phyloP scores from a whole-genome alignment of 352 stramenopile genomes.

The Globisporangium spinosum region DNA sequence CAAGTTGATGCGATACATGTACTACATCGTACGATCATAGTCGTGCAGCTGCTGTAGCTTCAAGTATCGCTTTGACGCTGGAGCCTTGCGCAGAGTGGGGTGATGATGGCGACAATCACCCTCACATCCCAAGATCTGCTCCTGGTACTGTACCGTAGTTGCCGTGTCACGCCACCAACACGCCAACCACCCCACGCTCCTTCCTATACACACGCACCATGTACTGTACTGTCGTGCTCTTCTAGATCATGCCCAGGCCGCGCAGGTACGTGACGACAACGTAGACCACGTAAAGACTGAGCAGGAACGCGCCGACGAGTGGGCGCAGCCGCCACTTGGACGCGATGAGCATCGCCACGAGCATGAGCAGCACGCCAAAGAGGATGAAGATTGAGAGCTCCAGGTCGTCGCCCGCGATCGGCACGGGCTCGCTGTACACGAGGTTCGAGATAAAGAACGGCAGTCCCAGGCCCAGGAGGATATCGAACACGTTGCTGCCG shows the following conservation, averaged over 20 bases:
- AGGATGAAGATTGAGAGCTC: slow-evolving; percentile 62
- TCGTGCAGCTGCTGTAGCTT: no score
- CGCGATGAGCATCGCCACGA: slow-evolving; percentile 45
- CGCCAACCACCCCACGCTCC: no score
- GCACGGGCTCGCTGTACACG: slow-evolving; percentile 52
- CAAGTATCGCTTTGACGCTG: no score
- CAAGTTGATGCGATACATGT: no score
- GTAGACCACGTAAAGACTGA: slow-evolving; percentile 48
- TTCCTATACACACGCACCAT: not conserved
- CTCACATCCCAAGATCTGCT: not conserved
- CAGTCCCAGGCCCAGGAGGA: slow-evolving; percentile 68
- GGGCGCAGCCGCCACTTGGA: slow-evolving; percentile 54
- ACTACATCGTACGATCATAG: no score
- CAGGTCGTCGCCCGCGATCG: slow-evolving; percentile 45
- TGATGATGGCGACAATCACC: not conserved
- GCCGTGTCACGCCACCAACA: no score
- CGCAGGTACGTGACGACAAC: slow-evolving; percentile 58
- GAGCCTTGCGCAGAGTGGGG: no score
- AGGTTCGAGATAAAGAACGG: slow-evolving; percentile 81
- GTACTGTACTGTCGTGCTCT: not conserved
- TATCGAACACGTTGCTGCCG: slow-evolving; percentile 86
- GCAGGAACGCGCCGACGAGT: slow-evolving; percentile 33
- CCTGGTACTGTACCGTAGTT: not conserved
- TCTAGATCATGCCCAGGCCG: slow-evolving; percentile 47
- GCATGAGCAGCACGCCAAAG: slow-evolving; percentile 54